A percentile compares a stretch with the other conserved stretches of the same genome.
phyloP scores from a whole-genome alignment of 768 basidiomycete species.

The Leccinum pellstonianum region DNA sequence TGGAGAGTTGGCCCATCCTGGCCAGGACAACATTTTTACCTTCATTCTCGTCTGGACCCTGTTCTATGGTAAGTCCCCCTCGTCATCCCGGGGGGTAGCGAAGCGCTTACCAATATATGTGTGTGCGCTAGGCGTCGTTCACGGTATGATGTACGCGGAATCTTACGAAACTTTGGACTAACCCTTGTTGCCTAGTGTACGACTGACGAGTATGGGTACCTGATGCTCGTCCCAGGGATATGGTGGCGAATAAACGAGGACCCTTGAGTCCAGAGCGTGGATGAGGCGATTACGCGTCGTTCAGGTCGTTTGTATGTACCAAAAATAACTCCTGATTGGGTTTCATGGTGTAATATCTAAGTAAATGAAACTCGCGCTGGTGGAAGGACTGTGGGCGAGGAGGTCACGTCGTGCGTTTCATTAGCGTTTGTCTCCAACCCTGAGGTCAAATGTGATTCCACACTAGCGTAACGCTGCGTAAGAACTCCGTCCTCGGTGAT shows the following conservation, averaged over 20 bases:
- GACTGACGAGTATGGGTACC: constrained; percentile 28
- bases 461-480: too few relatives aligned
- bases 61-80: constrained; percentile 69
- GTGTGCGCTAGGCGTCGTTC: constrained; percentile 42
- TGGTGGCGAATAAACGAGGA: neutral
- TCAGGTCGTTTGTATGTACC: neutral
- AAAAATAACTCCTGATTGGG: neutral
- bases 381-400: constrained; percentile 7
- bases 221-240: neutral
- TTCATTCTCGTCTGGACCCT: constrained; percentile 94
- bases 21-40: constrained; percentile 87
- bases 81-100: constrained; percentile 1
- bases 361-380: constrained; percentile 15
- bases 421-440: neutral
- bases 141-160: constrained; percentile 36
- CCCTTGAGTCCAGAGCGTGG: neutral
- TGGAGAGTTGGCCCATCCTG: constrained; percentile 73
- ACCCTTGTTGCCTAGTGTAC: constrained; percentile 36
- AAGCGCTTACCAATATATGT: constrained; percentile 1
- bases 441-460: neutral
- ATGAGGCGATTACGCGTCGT: neutral
- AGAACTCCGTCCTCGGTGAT: neutral
- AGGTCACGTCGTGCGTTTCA: neutral
- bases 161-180: constrained; percentile 6
- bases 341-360: neutral